A percentile compares a stretch with the other conserved stretches of the same genome.
Evolutionary conservation across 306 rosid species (phyloP).

Genomic region (Lathyrus aphaca): DNA sequence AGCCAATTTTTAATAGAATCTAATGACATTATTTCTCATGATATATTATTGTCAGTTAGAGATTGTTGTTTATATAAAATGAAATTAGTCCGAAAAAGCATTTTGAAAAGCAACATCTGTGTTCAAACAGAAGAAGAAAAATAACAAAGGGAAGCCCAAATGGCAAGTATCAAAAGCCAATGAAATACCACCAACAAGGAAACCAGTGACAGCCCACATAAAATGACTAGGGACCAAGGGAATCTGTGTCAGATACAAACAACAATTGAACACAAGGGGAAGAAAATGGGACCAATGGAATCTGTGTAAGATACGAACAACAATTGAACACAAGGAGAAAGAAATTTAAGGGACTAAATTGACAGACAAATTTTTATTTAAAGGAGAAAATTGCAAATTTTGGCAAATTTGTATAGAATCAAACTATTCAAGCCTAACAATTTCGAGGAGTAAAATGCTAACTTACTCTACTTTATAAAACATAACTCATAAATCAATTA

Average conservation of each 20-base stretch:
- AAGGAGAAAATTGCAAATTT: neutral
- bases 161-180: neutral
- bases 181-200: neutral
- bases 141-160: neutral
- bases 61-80: neutral
- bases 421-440: neutral
- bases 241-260: neutral
- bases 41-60: neutral
- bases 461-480: neutral
- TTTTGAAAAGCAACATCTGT: neutral
- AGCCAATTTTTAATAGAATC: neutral
- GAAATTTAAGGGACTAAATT: neutral
- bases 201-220: neutral
- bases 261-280: neutral
- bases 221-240: neutral
- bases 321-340: neutral
- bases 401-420: neutral
- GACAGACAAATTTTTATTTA: neutral
- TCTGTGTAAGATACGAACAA: neutral
- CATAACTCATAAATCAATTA: neutral
- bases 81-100: neutral
- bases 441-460: neutral
- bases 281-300: neutral
- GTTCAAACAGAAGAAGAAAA: neutral
- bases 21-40: neutral